Evolutionary conservation across 805 yeast genomes (phyloP), one percentile per base, ranked within the genome.

Genomic region (Grigorovia jiainica): DNA sequence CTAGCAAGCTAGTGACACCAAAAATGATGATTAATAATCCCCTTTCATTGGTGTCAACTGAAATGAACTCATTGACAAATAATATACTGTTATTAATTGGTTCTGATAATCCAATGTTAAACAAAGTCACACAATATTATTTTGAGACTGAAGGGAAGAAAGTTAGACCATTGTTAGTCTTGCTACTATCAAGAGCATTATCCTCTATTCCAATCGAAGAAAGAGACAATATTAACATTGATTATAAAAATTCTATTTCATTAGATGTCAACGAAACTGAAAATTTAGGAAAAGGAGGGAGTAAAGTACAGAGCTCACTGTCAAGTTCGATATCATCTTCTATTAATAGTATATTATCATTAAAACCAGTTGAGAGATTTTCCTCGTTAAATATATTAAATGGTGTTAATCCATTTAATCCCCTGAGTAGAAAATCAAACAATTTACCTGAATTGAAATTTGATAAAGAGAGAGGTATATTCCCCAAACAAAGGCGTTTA

Each of bases 101-200:
- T 1, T 81, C 94, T 0, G 95, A 96, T 2, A 96, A 90, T 57
- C 96, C 97, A 1, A 81, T 92, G 9, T 70, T 90, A 46, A 89
- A 90, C 64, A 72, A 94, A 50, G 95, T 90, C 4, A 81, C 95
- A n/a, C 77, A 87, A 29, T 92, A 92, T 66, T 92, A 92, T 65
- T 92, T 92, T 53, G 95, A 89, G 63, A 85, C 92, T 16, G 95
- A 90, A 58, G 97, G 98, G 6, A 92, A 92, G 63, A 94, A 89
- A 57, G 87, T 92, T 16, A 73, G 98, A 44, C 98, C 98, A 1
- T 66, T 92, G 49, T 75, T 92, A 45, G 97, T 92, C 10, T 67
- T 92, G 43, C 66, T 92, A 38, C 68, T 92, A 41, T 77, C 94
- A 29, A 82, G 87, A 54, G 92, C 96, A 4, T 68, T 90, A 42